Evolutionary conservation across 75 land plant species (phyloP), one percentile per base, ranked within the genome.

Genomic region (Pinus tabuliformis): DNA sequence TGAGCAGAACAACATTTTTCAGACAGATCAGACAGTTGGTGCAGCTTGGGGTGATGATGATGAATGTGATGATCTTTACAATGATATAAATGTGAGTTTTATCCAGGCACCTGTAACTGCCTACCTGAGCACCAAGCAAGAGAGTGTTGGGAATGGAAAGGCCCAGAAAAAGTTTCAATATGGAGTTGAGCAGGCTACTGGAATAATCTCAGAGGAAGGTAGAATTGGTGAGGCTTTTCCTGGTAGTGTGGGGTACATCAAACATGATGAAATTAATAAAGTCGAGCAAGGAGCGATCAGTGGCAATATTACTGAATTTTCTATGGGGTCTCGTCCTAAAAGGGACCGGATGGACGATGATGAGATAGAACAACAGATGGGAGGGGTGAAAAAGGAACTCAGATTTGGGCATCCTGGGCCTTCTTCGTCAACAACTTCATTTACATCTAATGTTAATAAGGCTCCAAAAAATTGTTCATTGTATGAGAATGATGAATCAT

Each of bases 61-160:
- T 59, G 95, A 94, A 36, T 94, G 86, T 64, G 97, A 94, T 59
- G 97, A 92, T 76, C 90, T 94, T 16, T 94, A 94, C 76, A 87
- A 89, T 59, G 97, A 92, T 82, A 91, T 94, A 60, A 89, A 92
- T 81, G 91, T 94, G 77, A 81, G 86, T 63, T 81, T 86, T 61
- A 73, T 82, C 66, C 89, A 89, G 78, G 6, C 76, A 24, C 13
- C 59, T 45, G 21, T 39, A 24, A 33, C 28, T 45, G 18, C 56
- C 2, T 49, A 49, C 54, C 54, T 1, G 3, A 49, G 54, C 54
- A 49, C 54, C 54, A 49, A 49, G 54, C 54, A 49, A 11, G 54
- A 49, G 8, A 9, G 9, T 49, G 28, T 13, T 22, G 22, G 20
- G 6, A 49, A 49, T 49, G 54, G 54, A 49, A 49, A 12, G 11